Evolutionary conservation across 2,329 filamentous ascomycete genomes (phyloP).

Genomic region (Fusarium buharicum): DNA sequence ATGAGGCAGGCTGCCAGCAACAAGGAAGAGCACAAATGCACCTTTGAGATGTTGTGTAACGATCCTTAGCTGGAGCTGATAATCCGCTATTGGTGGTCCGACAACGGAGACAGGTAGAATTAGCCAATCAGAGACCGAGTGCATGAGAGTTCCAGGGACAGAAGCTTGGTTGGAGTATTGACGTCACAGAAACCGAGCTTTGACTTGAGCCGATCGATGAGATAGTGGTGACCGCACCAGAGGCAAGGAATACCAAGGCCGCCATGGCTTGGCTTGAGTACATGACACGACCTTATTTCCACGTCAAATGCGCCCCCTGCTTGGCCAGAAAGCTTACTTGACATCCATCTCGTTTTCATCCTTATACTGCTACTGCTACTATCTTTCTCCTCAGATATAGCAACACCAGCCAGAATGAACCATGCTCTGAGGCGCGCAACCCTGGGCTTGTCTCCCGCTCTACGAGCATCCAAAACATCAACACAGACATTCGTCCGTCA

Average conservation of each 20-base stretch:
- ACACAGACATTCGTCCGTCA: slow-evolving; percentile 9
- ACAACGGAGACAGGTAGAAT: not conserved
- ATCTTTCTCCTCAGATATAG: not conserved
- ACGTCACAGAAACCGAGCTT: slow-evolving; percentile 28
- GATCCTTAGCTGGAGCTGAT: slow-evolving; percentile 16
- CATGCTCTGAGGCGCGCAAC: slow-evolving; percentile 32
- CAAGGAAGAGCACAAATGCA: slow-evolving; percentile 12
- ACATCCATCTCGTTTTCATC: not conserved
- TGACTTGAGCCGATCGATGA: slow-evolving; percentile 15
- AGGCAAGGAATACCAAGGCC: slow-evolving; percentile 7
- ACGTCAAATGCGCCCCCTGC: slow-evolving; percentile 1
- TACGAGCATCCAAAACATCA: slow-evolving; percentile 13
- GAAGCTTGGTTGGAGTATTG: slow-evolving; percentile 22
- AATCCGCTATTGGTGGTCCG: slow-evolving; percentile 8
- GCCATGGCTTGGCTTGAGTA: slow-evolving; percentile 5
- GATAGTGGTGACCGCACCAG: slow-evolving; percentile 28
- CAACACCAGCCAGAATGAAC: slow-evolving; percentile 30
- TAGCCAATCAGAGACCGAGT: slow-evolving; percentile 13
- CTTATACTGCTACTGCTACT: not conserved
- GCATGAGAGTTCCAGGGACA: slow-evolving; percentile 33
- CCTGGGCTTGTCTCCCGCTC: slow-evolving; percentile 28
- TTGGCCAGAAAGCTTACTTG: slow-evolving; percentile 25
- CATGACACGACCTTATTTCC: slow-evolving; percentile 27
- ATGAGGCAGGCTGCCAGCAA: not conserved
- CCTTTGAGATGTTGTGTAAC: not conserved